These are phyloP conservation scores for Thermoascus crustaceus DNA, from an alignment of 2,329 filamentous ascomycete species.

Conservation along the genomic window DNA sequence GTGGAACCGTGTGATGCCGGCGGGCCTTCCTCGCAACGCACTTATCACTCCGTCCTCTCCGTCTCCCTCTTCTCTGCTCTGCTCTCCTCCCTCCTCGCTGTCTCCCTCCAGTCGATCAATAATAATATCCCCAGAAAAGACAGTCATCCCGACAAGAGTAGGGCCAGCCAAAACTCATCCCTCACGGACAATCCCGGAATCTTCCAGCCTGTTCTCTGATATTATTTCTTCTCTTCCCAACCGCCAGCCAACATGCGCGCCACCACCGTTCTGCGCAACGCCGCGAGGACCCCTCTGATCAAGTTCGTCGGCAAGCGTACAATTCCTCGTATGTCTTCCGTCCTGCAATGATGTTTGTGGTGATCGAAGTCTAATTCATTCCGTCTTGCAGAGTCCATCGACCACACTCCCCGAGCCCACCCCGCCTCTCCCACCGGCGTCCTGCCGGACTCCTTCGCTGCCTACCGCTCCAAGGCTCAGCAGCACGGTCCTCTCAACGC, in stretches of 20 bases:
- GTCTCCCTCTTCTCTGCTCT: no score
- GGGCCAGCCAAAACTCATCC: no score
- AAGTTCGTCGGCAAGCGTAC: constrained; percentile 43
- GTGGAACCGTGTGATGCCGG: no score
- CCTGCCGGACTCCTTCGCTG: constrained; percentile 54
- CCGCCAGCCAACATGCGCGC: constrained; percentile 31
- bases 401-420: constrained; percentile 52
- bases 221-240: no score
- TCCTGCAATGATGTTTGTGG: not conserved
- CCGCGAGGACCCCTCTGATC: constrained; percentile 40
- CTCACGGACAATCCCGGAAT: no score
- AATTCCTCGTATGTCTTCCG: constrained; percentile 33
- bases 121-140: no score
- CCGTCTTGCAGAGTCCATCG: constrained; percentile 29
- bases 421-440: constrained; percentile 48
- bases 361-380: constrained; percentile 3
- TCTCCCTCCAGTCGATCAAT: no score
- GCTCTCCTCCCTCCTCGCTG: no score
- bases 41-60: no score
- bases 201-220: no score
- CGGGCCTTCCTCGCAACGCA: no score
- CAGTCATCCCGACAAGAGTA: no score
- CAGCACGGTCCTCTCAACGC: constrained; percentile 54
- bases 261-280: constrained; percentile 33
- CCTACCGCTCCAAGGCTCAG: constrained; percentile 55